Conservation (phyloP, 495 filamentous ascomycete genomes). For the Neurospora tetrasperma region DNA sequence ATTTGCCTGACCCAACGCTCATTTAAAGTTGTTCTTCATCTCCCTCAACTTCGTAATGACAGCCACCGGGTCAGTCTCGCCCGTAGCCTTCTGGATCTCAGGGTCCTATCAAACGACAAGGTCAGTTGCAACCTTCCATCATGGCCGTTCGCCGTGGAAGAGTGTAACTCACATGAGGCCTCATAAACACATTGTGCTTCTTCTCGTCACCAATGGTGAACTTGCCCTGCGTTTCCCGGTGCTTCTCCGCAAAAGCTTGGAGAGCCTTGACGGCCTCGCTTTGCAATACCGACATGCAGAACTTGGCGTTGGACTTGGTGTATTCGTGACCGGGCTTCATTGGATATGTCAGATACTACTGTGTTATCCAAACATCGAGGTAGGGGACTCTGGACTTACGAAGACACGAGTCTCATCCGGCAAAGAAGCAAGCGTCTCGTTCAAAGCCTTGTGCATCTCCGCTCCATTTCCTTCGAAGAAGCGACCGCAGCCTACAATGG, state of each 20-base stretch:
- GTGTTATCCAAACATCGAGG: no score
- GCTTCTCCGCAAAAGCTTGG: slow-evolving; percentile 60
- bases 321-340: slow-evolving; percentile 87
- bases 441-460: slow-evolving; percentile 85
- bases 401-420: slow-evolving; percentile 93
- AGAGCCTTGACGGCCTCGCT: slow-evolving; percentile 69
- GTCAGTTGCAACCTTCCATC: background rate
- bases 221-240: slow-evolving; percentile 84
- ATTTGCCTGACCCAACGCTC: slow-evolving; percentile 19
- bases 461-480: slow-evolving; percentile 90
- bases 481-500: slow-evolving; percentile 66
- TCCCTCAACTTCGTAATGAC: slow-evolving; percentile 82
- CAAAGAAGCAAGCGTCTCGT: slow-evolving; percentile 67
- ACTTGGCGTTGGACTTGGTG: slow-evolving; percentile 88
- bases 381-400: slow-evolving; percentile 30
- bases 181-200: slow-evolving; percentile 98
- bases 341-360: no score
- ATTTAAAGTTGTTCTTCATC: slow-evolving; percentile 85
- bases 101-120: slow-evolving; percentile 51
- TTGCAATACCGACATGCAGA: slow-evolving; percentile 62
- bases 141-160: background rate
- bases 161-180: slow-evolving; percentile 53
- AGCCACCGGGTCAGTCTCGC: slow-evolving; percentile 69
- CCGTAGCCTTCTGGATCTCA: slow-evolving; percentile 71
- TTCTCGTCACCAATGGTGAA: slow-evolving; percentile 98